Evolutionary conservation across 495 filamentous ascomycete species (phyloP).

Genomic region (Echria macrotheca): DNA sequence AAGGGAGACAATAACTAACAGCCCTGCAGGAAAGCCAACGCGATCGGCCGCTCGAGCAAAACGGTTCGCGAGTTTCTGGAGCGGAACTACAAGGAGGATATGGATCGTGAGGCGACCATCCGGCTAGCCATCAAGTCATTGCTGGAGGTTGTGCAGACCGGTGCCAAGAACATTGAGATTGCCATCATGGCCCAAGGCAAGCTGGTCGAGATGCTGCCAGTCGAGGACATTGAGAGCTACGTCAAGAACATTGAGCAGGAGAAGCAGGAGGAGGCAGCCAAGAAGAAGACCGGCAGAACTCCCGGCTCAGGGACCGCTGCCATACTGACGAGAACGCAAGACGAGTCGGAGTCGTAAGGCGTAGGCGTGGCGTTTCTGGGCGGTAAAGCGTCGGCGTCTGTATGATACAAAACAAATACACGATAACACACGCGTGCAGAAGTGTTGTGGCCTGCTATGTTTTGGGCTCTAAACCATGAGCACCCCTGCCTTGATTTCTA

Average conservation of each 20-base stretch:
- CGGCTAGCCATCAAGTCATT: conserved; percentile 96
- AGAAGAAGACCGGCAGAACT: conserved; percentile 84
- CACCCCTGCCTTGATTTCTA: not conserved
- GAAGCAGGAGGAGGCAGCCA: conserved; percentile 96
- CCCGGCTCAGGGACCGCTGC: conserved; percentile 72
- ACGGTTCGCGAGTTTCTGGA: conserved; percentile 97
- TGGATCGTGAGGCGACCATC: conserved; percentile 95
- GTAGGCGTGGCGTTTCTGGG: not conserved
- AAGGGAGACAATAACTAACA: conserved; percentile 2
- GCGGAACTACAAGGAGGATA: conserved; percentile 93
- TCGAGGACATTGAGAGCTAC: conserved; percentile 91
- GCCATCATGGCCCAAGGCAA: conserved; percentile 97
- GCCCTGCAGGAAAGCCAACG: conserved; percentile 86
- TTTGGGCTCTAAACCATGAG: not conserved
- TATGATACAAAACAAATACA: conserved; percentile 10
- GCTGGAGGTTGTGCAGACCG: conserved; percentile 95
- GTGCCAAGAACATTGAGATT: conserved; percentile 99
- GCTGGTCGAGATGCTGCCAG: conserved; percentile 84
- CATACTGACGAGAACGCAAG: conserved; percentile 65
- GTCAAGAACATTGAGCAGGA: conserved; percentile 98
- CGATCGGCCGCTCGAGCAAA: conserved; percentile 96
- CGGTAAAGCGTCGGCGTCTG: not conserved
- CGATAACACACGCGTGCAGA: not conserved
- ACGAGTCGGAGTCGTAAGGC: conserved; percentile 24
- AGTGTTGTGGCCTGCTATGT: not conserved